A percentile compares a stretch with the other conserved stretches of the same genome.
Evolutionary conservation across 176 grass and related monocot genomes (phyloP).

Genomic region (Carex scoparia): DNA sequence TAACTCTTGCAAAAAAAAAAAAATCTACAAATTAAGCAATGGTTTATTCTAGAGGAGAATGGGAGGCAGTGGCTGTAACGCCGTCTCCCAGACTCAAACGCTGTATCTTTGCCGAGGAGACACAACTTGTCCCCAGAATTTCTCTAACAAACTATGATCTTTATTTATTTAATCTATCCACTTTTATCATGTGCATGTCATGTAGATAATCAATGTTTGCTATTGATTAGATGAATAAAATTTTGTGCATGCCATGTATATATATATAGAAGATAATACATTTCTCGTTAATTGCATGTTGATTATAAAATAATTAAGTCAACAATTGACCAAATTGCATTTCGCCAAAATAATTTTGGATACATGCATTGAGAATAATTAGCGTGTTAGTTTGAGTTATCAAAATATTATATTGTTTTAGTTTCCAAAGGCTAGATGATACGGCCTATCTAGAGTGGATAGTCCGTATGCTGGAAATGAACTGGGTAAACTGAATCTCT

Average conservation of each 20-base stretch:
- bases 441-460: no score
- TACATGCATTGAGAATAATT: background rate
- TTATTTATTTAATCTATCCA: background rate
- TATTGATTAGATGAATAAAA: background rate
- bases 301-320: background rate
- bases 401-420: background rate
- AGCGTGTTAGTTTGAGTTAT: background rate
- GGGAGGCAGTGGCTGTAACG: background rate
- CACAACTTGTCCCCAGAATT: background rate
- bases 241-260: background rate
- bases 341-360: background rate
- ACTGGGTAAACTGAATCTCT: no score
- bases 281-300: background rate
- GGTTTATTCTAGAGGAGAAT: no score
- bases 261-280: background rate
- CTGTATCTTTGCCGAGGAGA: background rate
- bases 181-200: background rate
- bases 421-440: no score
- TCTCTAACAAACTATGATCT: background rate
- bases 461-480: no score
- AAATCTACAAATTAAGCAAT: no score
- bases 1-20: no score
- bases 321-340: background rate
- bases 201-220: background rate
- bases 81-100: no score